A percentile compares a stretch with the other conserved stretches of the same genome.
These are phyloP conservation scores for Gardenia jasminoides DNA, from an alignment of 257 asterid genomes.

Conservation along the genomic window DNA sequence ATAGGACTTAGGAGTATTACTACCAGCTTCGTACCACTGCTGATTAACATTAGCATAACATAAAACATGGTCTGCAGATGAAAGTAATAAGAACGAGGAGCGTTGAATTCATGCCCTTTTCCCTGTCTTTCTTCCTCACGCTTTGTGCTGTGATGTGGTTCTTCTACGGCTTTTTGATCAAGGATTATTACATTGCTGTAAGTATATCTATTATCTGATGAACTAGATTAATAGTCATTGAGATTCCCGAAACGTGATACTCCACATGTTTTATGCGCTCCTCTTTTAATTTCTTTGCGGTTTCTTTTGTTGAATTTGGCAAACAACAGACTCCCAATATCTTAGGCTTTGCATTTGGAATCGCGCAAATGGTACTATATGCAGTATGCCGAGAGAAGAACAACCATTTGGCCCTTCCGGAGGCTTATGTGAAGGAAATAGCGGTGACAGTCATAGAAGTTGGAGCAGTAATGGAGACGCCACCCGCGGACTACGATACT, in stretches of 20 bases:
- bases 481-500: not conserved
- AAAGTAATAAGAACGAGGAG: slow-evolving; percentile 67
- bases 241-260: not conserved
- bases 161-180: slow-evolving; percentile 61
- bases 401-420: not conserved
- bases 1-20: too few relatives aligned
- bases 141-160: slow-evolving; percentile 75
- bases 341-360: slow-evolving; percentile 9
- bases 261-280: not conserved
- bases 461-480: not conserved
- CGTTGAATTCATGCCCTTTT: slow-evolving; percentile 78
- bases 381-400: not conserved
- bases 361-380: slow-evolving; percentile 1
- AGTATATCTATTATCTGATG: slow-evolving; percentile 20
- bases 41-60: too few relatives aligned
- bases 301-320: not conserved
- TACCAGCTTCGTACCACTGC: not conserved
- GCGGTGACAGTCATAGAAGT: not conserved
- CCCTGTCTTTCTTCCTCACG: slow-evolving; percentile 72
- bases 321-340: slow-evolving; percentile 2
- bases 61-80: slow-evolving; percentile 28
- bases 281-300: not conserved
- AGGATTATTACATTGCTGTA: slow-evolving; percentile 72
- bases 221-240: too few relatives aligned
- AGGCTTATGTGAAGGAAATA: not conserved